A percentile compares a stretch with the other conserved stretches of the same genome.
Evolutionary conservation across 2,329 filamentous ascomycete species (phyloP).

Genomic region (Hymenoscyphus repandus): DNA sequence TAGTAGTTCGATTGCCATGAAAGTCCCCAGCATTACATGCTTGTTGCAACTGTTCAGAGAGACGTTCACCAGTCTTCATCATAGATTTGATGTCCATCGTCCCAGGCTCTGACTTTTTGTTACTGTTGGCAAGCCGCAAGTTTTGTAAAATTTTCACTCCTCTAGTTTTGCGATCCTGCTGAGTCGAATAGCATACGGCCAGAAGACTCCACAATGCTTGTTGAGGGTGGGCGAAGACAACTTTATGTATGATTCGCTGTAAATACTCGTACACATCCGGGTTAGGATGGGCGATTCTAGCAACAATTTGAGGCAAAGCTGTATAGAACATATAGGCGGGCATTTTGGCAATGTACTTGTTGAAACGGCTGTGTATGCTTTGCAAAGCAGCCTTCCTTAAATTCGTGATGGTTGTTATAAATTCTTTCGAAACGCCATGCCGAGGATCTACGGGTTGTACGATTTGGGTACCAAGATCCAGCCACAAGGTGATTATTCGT

Average conservation of each 20-base stretch:
- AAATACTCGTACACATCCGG: conserved; percentile 70
- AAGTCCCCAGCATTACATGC: conserved; percentile 75
- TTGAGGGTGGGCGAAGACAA: conserved; percentile 81
- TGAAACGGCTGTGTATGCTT: conserved; percentile 66
- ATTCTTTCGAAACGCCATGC: conserved; percentile 38
- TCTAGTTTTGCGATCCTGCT: conserved; percentile 58
- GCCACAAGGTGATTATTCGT: conserved; percentile 86
- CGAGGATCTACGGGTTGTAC: conserved; percentile 52
- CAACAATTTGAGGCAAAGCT: conserved; percentile 85
- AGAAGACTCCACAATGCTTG: conserved; percentile 90
- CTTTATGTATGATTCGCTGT: conserved; percentile 74
- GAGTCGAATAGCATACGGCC: conserved; percentile 76
- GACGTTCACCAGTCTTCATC: conserved; percentile 72
- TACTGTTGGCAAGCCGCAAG: conserved; percentile 39
- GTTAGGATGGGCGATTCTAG: conserved; percentile 88
- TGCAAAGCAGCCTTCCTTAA: conserved; percentile 61
- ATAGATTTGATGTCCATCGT: conserved; percentile 61
- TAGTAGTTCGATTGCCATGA: conserved; percentile 59
- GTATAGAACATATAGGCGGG: conserved; percentile 77
- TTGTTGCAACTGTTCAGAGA: conserved; percentile 74
- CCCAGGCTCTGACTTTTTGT: conserved; percentile 46
- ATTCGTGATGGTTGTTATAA: conserved; percentile 47
- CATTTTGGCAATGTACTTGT: conserved; percentile 69
- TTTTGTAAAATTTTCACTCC: conserved; percentile 48
- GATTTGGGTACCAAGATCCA: conserved; percentile 78